These are phyloP conservation scores for Helenozyma rhizophorensis DNA, from an alignment of 805 yeast species.

Conservation along the genomic window DNA sequence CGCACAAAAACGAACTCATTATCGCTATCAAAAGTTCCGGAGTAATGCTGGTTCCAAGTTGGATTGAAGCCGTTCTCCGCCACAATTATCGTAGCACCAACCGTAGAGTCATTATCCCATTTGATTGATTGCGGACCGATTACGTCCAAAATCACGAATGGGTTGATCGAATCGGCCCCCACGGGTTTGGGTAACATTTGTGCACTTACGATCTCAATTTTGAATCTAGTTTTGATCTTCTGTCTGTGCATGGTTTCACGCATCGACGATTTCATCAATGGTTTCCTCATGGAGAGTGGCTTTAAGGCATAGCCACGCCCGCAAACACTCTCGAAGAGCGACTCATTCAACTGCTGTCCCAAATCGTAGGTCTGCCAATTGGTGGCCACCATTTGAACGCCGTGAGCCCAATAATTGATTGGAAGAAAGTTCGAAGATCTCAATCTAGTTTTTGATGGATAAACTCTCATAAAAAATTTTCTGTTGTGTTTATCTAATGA, in stretches of 20 bases:
- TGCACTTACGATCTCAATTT: constrained; percentile 59
- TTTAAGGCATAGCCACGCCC: constrained; percentile 76
- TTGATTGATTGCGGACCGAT: constrained; percentile 38
- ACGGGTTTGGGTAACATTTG: constrained; percentile 78
- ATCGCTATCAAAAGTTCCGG: constrained; percentile 32
- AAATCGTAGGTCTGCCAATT: constrained; percentile 93
- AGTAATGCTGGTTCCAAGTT: constrained; percentile 60
- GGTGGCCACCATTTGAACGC: constrained; percentile 93
- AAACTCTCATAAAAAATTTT: constrained; percentile 71
- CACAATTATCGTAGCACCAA: constrained; percentile 24
- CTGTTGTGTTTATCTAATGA: constrained; percentile 75
- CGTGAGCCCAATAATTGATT: constrained; percentile 71
- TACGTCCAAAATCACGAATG: constrained; percentile 59
- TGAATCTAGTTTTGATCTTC: constrained; percentile 13
- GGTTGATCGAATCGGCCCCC: constrained; percentile 48
- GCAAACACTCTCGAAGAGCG: constrained; percentile 62
- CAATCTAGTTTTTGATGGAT: constrained; percentile 77
- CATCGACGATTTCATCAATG: constrained; percentile 23
- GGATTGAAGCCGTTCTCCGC: constrained; percentile 84
- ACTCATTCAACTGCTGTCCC: constrained; percentile 85
- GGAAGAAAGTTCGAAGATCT: constrained; percentile 83
- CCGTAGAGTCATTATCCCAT: constrained; percentile 16
- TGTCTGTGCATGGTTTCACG: constrained; percentile 5
- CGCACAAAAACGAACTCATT: constrained; percentile 54
- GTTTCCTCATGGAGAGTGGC: constrained; percentile 47